Conservation (phyloP, 2,329 filamentous ascomycete genomes). For the Fusarium drepaniforme region DNA sequence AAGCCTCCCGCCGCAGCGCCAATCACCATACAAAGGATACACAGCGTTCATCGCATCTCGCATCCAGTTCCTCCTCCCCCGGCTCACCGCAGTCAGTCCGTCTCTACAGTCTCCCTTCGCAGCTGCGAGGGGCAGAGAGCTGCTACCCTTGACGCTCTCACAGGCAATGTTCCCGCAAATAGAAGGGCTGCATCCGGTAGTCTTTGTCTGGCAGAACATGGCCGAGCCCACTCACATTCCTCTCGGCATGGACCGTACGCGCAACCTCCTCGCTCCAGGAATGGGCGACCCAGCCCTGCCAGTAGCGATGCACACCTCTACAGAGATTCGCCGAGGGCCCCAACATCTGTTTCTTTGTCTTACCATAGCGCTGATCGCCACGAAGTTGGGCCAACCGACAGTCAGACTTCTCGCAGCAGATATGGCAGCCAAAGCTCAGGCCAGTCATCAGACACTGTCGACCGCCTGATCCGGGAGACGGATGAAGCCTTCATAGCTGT, state of each 20-base stretch:
- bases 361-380: conserved; percentile 26
- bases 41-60: conserved; percentile 55
- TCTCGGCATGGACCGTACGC: conserved; percentile 9
- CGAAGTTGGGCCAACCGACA: conserved; percentile 23
- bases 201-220: conserved; percentile 50
- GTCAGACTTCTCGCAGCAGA: conserved; percentile 17
- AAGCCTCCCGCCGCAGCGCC: conserved; percentile 20
- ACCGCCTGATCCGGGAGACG: conserved; percentile 61
- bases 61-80: conserved; percentile 54
- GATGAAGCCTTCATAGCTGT: conserved; percentile 64
- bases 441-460: conserved; percentile 53
- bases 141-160: conserved; percentile 46
- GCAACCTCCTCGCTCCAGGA: conserved; percentile 38
- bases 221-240: conserved; percentile 36
- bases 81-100: conserved; percentile 54
- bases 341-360: conserved; percentile 42
- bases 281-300: conserved; percentile 24
- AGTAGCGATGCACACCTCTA: conserved; percentile 13
- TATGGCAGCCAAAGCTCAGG: conserved; percentile 33
- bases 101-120: conserved; percentile 59
- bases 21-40: conserved; percentile 51
- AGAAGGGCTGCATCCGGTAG: conserved; percentile 43
- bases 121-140: conserved; percentile 55
- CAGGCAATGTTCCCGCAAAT: conserved; percentile 38
- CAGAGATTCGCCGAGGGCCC: conserved; percentile 18